Evolutionary conservation across 1,139 yeast genomes (phyloP), one percentile per base, ranked within the genome.

Genomic region (Debaryomyces nepalensis): DNA sequence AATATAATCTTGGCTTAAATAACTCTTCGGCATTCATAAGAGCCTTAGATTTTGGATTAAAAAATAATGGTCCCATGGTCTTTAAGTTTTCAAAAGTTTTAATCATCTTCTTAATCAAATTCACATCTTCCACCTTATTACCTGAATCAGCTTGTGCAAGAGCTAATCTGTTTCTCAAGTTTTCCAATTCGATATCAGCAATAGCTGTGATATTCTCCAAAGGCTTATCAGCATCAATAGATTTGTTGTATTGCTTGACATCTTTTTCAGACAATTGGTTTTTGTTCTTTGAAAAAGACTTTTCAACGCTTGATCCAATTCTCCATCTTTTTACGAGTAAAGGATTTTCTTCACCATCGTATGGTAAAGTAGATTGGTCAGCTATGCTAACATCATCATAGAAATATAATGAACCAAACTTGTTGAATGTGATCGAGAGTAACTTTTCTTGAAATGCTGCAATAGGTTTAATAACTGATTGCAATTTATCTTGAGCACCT

Each of bases 261-360:
- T 69, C 70, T 32, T 66, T 64, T 38, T 70, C 65, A 15, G 73
- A 65, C 61, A 81, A 66, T 47, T 64, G 70, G 51, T 65, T 66
- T 55, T 83, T 84, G 52, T 81, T 78, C 61, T 84, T 86, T 76
- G 90, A 84, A 60, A 84, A 87, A 11, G 81, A 75, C 50, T 85
- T 77, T 64, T 91, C 97, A 29, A 82, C 82, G 31, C 89, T 79
- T n/a, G 96, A 95, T 2, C 99, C 98, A 52, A 93, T 82, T 60
- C 86, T 79, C 95, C 95, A 91, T 68, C 96, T 80, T 49, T 79
- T 77, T 39, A 70, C 69, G 42, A 87, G 68, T 22, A 62, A 64
- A 20, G 72, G 69, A 41, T 82, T 70, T 23, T 73, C 67, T 59
- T 87, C 93, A 15, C 83, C 88, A 5, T 79, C 81, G 52, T 85